phyloP scores from a whole-genome alignment of 2,329 filamentous ascomycete species.

The Monilinia fructicola region DNA sequence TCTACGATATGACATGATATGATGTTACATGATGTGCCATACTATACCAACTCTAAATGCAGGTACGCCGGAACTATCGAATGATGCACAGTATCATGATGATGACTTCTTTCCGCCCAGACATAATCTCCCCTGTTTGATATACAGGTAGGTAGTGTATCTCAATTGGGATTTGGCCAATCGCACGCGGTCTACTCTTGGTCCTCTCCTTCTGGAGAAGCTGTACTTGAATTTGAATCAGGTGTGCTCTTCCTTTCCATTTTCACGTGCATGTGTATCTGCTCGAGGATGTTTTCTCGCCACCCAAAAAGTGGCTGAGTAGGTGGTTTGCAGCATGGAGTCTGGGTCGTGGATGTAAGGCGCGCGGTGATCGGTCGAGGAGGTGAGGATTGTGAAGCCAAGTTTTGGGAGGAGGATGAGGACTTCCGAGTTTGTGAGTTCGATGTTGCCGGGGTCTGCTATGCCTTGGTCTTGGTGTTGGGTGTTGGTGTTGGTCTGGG shows the following conservation, averaged over 20 bases:
- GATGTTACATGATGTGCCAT: no score
- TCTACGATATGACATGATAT: no score
- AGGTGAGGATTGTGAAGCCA: slow-evolving; percentile 72
- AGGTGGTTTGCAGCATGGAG: slow-evolving; percentile 85
- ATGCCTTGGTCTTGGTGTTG: slow-evolving; percentile 58
- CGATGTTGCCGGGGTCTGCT: slow-evolving; percentile 84
- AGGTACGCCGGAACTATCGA: no score
- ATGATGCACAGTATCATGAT: no score
- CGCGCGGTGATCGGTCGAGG: slow-evolving; percentile 59
- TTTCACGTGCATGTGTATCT: not conserved
- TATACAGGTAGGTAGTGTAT: not conserved
- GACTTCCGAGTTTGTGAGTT: slow-evolving; percentile 88
- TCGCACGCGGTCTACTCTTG: no score
- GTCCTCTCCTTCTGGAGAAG: no score
- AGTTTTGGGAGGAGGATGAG: slow-evolving; percentile 68
- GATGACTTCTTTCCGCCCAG: no score
- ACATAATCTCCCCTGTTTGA: no score
- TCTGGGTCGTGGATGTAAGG: slow-evolving; percentile 84
- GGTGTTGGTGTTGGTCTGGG: slow-evolving; percentile 47
- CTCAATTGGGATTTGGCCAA: not conserved
- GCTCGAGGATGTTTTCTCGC: slow-evolving; percentile 61
- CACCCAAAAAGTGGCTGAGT: slow-evolving; percentile 80
- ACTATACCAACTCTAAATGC: no score
- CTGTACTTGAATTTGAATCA: no score
- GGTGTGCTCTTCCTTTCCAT: not conserved